These are phyloP conservation scores for Silybum marianum DNA, from an alignment of 129 eudicot species.

Conservation along the genomic window DNA sequence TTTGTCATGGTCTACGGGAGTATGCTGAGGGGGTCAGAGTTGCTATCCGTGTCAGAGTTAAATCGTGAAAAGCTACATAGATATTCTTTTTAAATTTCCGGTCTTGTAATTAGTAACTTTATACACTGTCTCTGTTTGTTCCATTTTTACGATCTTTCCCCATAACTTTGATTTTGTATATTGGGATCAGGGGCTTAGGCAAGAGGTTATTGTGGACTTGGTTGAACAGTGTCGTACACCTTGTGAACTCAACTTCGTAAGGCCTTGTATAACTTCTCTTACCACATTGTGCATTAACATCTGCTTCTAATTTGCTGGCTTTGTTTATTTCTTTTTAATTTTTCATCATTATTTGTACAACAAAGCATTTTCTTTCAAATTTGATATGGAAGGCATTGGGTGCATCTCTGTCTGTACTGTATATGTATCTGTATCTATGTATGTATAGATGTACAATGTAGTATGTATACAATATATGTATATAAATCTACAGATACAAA, in stretches of 20 bases:
- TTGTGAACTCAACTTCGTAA: slow-evolving; percentile 95
- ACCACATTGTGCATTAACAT: background rate
- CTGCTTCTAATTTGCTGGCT: background rate
- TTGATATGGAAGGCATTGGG: background rate
- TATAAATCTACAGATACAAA: no score
- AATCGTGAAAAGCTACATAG: background rate
- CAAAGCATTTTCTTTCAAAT: background rate
- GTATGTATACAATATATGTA: background rate
- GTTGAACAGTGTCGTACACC: slow-evolving; percentile 94
- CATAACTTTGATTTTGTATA: slow-evolving; percentile 4
- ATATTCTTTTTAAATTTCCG: background rate
- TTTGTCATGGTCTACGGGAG: background rate
- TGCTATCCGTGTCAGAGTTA: background rate
- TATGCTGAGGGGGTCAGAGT: background rate
- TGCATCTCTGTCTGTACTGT: background rate
- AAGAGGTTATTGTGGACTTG: slow-evolving; percentile 85
- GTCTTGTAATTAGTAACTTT: background rate
- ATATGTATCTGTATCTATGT: no score
- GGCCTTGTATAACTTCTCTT: slow-evolving; percentile 41
- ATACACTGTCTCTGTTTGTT: background rate
- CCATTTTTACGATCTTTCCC: background rate
- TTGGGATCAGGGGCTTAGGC: slow-evolving; percentile 65
- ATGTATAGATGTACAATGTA: background rate
- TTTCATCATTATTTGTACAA: background rate
- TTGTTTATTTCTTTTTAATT: background rate